Base-by-base conservation (phyloP, 2,329 filamentous ascomycete species). In the Bipolaris zeicola region DNA sequence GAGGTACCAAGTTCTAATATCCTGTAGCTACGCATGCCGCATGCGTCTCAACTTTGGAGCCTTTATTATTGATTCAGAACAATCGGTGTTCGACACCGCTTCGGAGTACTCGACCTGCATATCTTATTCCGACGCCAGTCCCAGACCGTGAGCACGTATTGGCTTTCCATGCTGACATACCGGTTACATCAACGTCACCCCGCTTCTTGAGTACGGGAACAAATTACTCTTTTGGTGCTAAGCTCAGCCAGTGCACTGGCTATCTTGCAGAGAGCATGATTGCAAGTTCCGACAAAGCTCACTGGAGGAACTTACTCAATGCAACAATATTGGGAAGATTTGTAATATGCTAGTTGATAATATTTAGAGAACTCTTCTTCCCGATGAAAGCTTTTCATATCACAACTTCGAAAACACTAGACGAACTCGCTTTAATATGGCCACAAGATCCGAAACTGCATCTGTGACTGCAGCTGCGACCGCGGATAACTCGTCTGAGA, bases 111-210 rank as follows among this genome's bases (percentile, higher is more conserved):
- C 11, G 22, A 38, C 11, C 28, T 37, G 36, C 37, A 20, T 34
- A 24, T n/a, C n/a, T 41, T 28, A 41, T 26, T 54, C 51, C 44
- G 38, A 49, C 24, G 50, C 24, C n/a, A 38, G 38, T 36, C 14
- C 26, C 13, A 36, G 20, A 16, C 31, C 14, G 46, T 33, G 13
- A 34, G 24, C 36, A 52, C 36, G 22, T 16, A 6, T 36, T 18
- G 18, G 45, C 20, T 39, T 28, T 24, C 20, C 28, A 42, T 47
- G 13, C 41, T 42, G 41, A 56, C 53, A 45, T 51, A 20, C 34
- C 3, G 28, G 8, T 22, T 14, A 51, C n/a, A 16, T 20, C 8
- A 22, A 18, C 14, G 22, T 13, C 2, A 42, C 53, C 52, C 52
- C 52, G 52, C 52, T 41, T 44, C 20, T 39, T 38, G 24, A 18